Base-by-base conservation (phyloP, 2,329 filamentous ascomycete species). In the Aspergillus fructus region DNA sequence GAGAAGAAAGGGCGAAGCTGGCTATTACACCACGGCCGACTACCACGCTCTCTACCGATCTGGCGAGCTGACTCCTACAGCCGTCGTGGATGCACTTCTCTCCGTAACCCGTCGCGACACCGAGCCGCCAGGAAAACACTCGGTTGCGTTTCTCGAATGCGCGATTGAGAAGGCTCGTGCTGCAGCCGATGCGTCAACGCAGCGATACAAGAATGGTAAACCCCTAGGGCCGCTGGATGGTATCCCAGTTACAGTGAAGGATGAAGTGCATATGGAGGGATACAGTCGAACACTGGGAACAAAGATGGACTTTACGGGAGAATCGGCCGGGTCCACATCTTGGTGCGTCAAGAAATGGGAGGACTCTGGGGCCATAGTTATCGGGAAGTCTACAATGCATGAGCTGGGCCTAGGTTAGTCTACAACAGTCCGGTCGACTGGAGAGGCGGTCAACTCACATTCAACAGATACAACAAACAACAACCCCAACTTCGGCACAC, bases 171-270 rank as follows among this genome's bases (percentile, higher is more conserved):
- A 83, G 17, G 83, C 89, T 1, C 79, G 86, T 4, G 81, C 83
- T 37, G 88, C 90, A 1, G 91, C 92, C 0, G 81, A 81, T 64
- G 89, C 83, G 7, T 94, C 91, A 1, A 89, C 91, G 0, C 79
- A 84, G 68, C 81, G 92, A 46, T 96, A 89, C 73, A 84, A 85
- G 57, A 77, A 81, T 15, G 89, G 89, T 0, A 81, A 81, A 60
- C 81, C 86, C 0, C 72, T 91, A 15, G 82, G 90, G 12, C 76
- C 90, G 5, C 77, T 96, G 7, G 92, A 96, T 66, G 92, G 92
- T 12, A 85, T 96, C 1, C 92, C 91, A 0, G 83, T 96, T 49
- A 89, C 88, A 0, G 84, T 94, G 65, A 96, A 96, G 75, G 91
- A 96, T 68, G 91, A 96, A 67, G 81, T 88, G 15, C 81, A 88